phyloP scores from a whole-genome alignment of 73 alveolate genomes.

The Paramecium tetraurelia region DNA sequence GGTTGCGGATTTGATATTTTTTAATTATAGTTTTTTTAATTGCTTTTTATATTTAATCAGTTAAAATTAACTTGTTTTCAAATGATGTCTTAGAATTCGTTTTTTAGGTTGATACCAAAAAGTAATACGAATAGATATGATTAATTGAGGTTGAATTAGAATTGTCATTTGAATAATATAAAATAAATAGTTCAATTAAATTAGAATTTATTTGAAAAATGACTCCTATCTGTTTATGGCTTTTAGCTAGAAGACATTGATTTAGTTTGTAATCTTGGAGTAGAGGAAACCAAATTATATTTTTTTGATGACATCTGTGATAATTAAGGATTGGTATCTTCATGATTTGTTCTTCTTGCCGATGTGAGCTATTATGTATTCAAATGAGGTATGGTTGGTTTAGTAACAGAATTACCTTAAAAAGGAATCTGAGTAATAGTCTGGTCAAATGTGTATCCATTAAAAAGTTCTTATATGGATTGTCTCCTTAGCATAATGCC shows the following conservation, averaged over 20 bases:
- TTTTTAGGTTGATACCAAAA: not conserved
- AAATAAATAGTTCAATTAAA: not conserved
- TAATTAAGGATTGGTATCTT: not conserved
- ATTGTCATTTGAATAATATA: not conserved
- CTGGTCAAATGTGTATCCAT: constrained; percentile 6
- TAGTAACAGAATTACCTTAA: not conserved
- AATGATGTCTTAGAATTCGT: not conserved
- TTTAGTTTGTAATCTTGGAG: not conserved
- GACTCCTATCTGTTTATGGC: not conserved
- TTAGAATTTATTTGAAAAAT: not conserved
- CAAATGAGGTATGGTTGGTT: not conserved
- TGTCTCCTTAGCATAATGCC: not conserved
- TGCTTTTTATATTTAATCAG: not conserved
- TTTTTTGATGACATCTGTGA: not conserved
- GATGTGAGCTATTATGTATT: constrained; percentile 14
- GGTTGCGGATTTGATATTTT: not conserved
- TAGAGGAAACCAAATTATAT: not conserved
- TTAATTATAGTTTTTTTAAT: too few relatives aligned
- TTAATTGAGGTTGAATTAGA: too few relatives aligned
- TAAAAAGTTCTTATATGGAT: not conserved
- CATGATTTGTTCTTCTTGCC: not conserved
- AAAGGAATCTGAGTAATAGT: not conserved
- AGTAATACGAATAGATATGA: too few relatives aligned
- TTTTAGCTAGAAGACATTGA: not conserved
- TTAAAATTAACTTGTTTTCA: too few relatives aligned